A percentile compares a stretch with the other conserved stretches of the same genome.
These are phyloP conservation scores for Diaporthe sp. DNA, from an alignment of 2,329 filamentous ascomycete genomes.

Conservation along the genomic window DNA sequence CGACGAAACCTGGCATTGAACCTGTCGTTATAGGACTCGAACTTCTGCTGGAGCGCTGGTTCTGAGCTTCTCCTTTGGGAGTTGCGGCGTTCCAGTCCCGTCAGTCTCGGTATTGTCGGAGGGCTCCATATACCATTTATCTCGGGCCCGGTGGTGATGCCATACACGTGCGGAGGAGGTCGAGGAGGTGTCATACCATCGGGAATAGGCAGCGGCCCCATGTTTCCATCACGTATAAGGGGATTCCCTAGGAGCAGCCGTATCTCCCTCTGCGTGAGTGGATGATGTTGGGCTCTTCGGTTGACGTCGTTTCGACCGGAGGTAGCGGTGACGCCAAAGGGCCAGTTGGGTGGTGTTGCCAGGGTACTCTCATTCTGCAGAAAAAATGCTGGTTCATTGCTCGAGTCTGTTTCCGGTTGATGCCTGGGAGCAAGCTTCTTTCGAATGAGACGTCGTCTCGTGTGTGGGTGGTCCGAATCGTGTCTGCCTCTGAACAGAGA, in stretches of 20 bases:
- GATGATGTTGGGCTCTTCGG: neutral
- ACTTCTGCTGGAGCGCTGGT: too few relatives aligned
- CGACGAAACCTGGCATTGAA: neutral
- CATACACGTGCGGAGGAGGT: neutral
- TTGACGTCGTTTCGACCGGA: too few relatives aligned
- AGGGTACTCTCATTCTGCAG: neutral
- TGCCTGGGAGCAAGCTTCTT: neutral
- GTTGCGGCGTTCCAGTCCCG: conserved; percentile 6
- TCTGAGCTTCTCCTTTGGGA: neutral
- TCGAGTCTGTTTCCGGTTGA: neutral
- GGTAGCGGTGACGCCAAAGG: neutral
- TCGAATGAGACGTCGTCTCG: neutral
- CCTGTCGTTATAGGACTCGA: neutral
- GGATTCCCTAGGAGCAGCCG: neutral
- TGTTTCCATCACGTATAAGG: neutral
- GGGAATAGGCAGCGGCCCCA: neutral
- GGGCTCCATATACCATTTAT: neutral
- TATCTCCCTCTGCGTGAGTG: neutral
- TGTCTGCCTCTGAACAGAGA: neutral
- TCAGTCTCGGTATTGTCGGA: neutral
- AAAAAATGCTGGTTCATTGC: neutral
- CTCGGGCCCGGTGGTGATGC: neutral
- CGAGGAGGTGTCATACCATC: neutral
- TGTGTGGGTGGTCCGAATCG: too few relatives aligned
- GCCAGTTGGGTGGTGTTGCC: neutral